These are phyloP conservation scores for Capsicum rhomboideum DNA, from an alignment of 257 asterid genomes.

Conservation along the genomic window DNA sequence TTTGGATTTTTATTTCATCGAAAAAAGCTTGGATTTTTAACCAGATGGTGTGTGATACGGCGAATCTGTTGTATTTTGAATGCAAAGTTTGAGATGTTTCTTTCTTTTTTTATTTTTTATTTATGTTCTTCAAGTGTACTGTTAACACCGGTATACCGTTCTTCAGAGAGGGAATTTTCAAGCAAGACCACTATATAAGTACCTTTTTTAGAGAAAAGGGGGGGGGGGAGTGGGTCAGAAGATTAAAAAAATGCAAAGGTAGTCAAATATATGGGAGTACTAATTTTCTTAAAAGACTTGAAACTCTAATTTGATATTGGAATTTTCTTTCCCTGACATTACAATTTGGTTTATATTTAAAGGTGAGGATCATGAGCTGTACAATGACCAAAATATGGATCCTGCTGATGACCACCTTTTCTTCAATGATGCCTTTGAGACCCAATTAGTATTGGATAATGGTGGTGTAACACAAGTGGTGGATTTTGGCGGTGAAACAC, in stretches of 20 bases:
- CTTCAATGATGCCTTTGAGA: constrained; percentile 50
- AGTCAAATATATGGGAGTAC: neutral
- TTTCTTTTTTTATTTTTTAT: neutral
- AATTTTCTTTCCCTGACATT: constrained; percentile 15
- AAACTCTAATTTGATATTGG: neutral
- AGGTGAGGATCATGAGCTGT: constrained; percentile 23
- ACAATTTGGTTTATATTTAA: constrained; percentile 3
- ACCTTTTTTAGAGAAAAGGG: neutral
- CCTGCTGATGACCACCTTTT: constrained; percentile 40
- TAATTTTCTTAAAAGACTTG: neutral
- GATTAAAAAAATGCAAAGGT: neutral
- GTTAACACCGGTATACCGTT: neutral
- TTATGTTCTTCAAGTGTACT: neutral
- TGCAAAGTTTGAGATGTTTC: neutral
- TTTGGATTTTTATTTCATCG: neutral
- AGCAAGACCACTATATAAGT: neutral
- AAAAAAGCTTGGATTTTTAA: neutral
- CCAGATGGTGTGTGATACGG: neutral
- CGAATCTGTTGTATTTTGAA: neutral
- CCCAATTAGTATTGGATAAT: constrained; percentile 19
- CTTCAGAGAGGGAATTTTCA: neutral
- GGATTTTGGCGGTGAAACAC: constrained; percentile 16
- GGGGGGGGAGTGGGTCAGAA: neutral
- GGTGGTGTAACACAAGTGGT: constrained; percentile 15
- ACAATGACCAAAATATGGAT: constrained; percentile 15